Evolutionary conservation across 768 basidiomycete genomes (phyloP).

Genomic region (Brasilioporus rufonigricans): DNA sequence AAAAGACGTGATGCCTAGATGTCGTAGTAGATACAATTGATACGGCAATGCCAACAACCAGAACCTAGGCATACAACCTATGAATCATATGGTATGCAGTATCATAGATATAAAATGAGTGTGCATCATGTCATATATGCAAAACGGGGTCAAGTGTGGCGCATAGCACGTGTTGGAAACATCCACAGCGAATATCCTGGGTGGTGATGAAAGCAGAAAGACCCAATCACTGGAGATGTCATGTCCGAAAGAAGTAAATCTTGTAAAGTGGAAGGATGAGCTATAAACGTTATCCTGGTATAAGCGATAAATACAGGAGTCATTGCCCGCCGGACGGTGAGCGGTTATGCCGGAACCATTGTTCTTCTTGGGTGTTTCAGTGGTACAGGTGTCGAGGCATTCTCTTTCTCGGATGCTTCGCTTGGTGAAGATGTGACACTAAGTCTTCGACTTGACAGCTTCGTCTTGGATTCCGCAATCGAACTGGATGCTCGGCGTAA

Average conservation of each 20-base stretch:
- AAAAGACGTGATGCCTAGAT: not conserved
- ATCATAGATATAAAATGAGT: constrained; percentile 18
- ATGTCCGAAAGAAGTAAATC: constrained; percentile 15
- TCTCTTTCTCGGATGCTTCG: constrained; percentile 61
- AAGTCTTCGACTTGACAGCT: constrained; percentile 32
- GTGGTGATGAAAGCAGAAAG: constrained; percentile 2
- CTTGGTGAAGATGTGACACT: constrained; percentile 39
- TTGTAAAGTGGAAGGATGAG: constrained; percentile 2
- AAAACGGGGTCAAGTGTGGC: not conserved
- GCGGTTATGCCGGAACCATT: constrained; percentile 15
- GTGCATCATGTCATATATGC: constrained; percentile 12
- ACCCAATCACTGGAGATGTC: constrained; percentile 9
- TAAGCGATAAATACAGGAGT: constrained; percentile 9
- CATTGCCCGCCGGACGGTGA: not conserved
- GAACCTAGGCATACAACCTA: constrained; percentile 26
- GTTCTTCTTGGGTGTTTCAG: constrained; percentile 18
- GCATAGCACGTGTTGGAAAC: constrained; percentile 1
- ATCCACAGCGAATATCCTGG: constrained; percentile 6
- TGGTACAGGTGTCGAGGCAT: constrained; percentile 35
- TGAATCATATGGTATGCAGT: constrained; percentile 5
- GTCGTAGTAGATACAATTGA: constrained; percentile 17
- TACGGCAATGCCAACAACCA: constrained; percentile 4
- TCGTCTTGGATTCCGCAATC: constrained; percentile 34
- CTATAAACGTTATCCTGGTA: not conserved
- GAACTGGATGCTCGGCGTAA: constrained; percentile 33